Conservation (phyloP, 2,329 filamentous ascomycete species). For the Rutstroemia sp. region DNA sequence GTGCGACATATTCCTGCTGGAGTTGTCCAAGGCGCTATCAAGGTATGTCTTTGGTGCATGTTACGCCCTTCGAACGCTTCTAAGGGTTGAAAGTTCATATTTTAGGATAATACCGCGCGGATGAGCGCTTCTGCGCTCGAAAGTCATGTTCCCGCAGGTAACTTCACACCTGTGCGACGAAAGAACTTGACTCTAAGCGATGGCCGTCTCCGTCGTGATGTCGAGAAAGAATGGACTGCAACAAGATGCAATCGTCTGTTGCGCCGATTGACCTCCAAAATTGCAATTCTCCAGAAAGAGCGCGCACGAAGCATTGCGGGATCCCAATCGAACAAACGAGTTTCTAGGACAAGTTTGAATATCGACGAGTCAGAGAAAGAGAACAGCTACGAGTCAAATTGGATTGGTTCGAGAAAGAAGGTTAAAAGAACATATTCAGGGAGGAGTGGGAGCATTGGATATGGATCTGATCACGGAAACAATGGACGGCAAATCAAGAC, state of each 20-base stretch:
- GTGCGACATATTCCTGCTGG: too few relatives aligned
- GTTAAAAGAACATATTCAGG: conserved; percentile 27
- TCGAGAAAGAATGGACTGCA: conserved; percentile 32
- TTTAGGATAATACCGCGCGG: conserved; percentile 1
- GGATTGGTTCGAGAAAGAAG: conserved; percentile 17
- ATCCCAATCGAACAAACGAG: conserved; percentile 3
- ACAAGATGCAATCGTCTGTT: conserved; percentile 37
- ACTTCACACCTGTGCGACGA: conserved; percentile 26
- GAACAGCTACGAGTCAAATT: background rate
- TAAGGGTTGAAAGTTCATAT: background rate
- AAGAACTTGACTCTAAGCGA: conserved; percentile 18
- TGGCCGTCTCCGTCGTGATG: conserved; percentile 14
- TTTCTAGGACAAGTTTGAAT: background rate
- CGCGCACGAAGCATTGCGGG: conserved; percentile 1
- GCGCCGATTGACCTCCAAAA: conserved; percentile 36
- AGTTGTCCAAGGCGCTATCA: too few relatives aligned
- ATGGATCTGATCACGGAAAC: background rate
- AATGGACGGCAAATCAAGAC: background rate
- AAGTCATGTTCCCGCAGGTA: conserved; percentile 8
- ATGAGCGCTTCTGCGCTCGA: conserved; percentile 1
- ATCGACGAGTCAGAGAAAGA: background rate
- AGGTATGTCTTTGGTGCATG: too few relatives aligned
- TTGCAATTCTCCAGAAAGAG: conserved; percentile 31
- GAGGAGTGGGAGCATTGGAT: conserved; percentile 8
- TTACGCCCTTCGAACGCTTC: too few relatives aligned